Evolutionary conservation across 2,329 filamentous ascomycete genomes (phyloP), one percentile per base, ranked within the genome.

Genomic region (Colletotrichum costaricense): DNA sequence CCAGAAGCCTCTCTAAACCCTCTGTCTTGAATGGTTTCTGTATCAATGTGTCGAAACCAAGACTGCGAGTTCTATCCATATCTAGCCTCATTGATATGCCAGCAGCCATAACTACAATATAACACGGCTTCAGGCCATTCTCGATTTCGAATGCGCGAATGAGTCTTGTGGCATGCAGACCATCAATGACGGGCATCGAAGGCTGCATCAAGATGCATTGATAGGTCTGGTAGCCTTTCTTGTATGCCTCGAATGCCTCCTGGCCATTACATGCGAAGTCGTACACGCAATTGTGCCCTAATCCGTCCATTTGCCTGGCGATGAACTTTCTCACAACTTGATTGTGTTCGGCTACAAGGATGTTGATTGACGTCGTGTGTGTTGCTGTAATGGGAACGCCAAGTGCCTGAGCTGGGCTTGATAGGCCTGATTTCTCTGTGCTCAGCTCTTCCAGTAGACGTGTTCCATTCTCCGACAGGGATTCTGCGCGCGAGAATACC

Each of bases 131-230:
- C 1, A 84, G 75, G 0, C 79, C 79, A n/a, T 80, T 76, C 1
- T 84, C 80, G 11, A 80, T 79, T 75, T 87, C 85, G 33, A 84
- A 80, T 1, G 79, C 77, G 8, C 85, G 81, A 26, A 86, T 86
- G 67, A 79, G 78, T 7, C 79, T 77, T n/a, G 84, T 86, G 0
- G 81, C 79, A 3, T 79, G 80, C 24, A 84, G 80, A 0, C 82
- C 82, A 72, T 87, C 81, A 16, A 87, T 80, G 12, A 86, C 78
- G 0, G 85, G 86, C 86, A 87, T 87, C 75, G 80, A 83, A 12
- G 86, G 81, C 74, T 87, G 85, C 52, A 63, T 63, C 26, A 85
- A 72, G 3, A 85, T 75, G 63, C 79, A 81, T 0, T 63, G 69
- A 54, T 78, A 84, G 1, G 76, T 64, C 0, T 74, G 70, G 0